Base-by-base conservation (phyloP, 2,329 filamentous ascomycete genomes). In the Tolypocladium inflatum region DNA sequence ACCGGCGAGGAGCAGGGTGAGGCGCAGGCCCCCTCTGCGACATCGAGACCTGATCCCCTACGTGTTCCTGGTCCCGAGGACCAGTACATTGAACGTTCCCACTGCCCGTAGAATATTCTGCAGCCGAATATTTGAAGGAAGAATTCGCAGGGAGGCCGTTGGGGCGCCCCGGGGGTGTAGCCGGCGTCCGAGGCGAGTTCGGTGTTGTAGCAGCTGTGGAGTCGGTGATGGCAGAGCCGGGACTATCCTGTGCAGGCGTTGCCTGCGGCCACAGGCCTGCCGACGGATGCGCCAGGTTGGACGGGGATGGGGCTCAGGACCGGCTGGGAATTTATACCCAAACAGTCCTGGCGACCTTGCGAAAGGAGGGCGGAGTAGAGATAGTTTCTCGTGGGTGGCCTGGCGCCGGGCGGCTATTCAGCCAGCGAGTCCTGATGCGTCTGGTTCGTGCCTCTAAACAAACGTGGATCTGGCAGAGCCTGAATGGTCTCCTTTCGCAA, bases 41-140 rank as follows among this genome's bases (percentile, higher is more conserved):
- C 84, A 86, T 86, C 76, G 81, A 80, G 76, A 75, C 75, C 79
- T 78, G 78, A 74, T 82, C 80, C 77, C 81, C 80, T 78, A 73
- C 75, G 71, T 74, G 71, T 73, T 73, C 74, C 70, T 74, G 73
- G 74, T 74, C 76, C 72, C 72, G 73, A 74, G 73, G 75, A 75
- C 75, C 77, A 72, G 77, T 73, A 80, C 83, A 86, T 86, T 78
- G 82, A 83, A 77, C 70, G 65, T 63, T 64, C 51, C 56, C 63
- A 53, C 60, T 58, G 38, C 58, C 59, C 59, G 62, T 56, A 59
- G 66, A 62, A 50, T 60, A 62, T 26, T 59, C 55, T 59, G 60
- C 59, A 42, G 63, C 61, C 51, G 59, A 63, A 55, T 63, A 60
- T 56, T 66, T 67, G 37, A 61, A 62, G 21, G 63, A 60, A 33